Conservation (phyloP, 352 stramenopile species). For the Pythium insidiosum region DNA sequence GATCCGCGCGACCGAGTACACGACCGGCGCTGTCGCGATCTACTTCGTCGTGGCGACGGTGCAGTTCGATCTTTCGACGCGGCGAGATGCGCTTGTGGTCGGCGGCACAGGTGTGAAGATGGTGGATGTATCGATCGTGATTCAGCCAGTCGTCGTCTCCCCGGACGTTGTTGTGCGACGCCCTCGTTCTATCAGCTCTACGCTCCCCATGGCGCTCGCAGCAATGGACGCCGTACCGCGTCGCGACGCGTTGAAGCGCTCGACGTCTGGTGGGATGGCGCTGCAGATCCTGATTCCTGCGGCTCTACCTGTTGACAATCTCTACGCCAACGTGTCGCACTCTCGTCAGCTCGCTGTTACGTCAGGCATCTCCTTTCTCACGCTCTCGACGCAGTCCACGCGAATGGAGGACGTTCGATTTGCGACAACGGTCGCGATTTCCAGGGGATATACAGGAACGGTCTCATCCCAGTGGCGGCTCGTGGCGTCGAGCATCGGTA, state of each 20-base stretch:
- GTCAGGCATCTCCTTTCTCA: too few species aligned
- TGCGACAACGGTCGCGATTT: not conserved
- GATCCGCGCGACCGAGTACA: conserved; percentile 18
- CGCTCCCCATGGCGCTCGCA: too few species aligned
- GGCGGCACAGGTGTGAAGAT: conserved; percentile 26
- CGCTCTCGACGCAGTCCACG: too few species aligned
- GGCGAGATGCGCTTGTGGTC: conserved; percentile 21
- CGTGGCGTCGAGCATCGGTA: not conserved
- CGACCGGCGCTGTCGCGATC: conserved; percentile 25
- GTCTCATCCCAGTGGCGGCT: not conserved
- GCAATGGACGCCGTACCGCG: not conserved
- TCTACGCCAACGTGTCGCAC: not conserved
- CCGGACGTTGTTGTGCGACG: conserved; percentile 7
- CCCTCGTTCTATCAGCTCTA: too few species aligned
- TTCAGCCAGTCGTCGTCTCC: conserved; percentile 17
- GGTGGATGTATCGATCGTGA: conserved; percentile 23
- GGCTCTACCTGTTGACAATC: not conserved
- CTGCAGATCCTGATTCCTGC: not conserved
- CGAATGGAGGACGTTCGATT: not conserved
- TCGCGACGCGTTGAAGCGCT: not conserved
- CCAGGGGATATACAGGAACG: not conserved
- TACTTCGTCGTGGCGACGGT: conserved; percentile 38
- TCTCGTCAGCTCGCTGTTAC: too few species aligned
- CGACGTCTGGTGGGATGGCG: not conserved
- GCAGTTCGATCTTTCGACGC: conserved; percentile 24